Conservation (phyloP, 1,284 basidiomycete genomes). For the Cryptococcus neoformans region DNA sequence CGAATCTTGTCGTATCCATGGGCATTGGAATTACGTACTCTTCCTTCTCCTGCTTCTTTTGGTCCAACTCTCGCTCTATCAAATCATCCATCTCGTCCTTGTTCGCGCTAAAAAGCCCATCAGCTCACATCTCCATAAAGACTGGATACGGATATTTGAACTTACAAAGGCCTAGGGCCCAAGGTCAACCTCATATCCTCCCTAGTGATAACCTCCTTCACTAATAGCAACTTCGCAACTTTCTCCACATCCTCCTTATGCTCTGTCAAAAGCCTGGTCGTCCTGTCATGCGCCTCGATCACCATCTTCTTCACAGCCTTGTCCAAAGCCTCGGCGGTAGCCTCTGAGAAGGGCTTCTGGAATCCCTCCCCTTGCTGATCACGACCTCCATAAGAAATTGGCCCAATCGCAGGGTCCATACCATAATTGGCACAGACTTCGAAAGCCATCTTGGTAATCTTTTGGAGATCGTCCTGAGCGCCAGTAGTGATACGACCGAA, state of each 20-base stretch:
- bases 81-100: slow-evolving; percentile 92
- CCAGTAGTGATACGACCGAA: slow-evolving; percentile 96
- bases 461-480: slow-evolving; percentile 95
- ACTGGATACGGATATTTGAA: slow-evolving; percentile 1
- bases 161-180: slow-evolving; percentile 40
- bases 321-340: slow-evolving; percentile 92
- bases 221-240: slow-evolving; percentile 82
- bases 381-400: slow-evolving; percentile 88
- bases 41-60: slow-evolving; percentile 25
- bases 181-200: slow-evolving; percentile 47
- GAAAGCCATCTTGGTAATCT: slow-evolving; percentile 97
- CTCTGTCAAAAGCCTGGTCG: slow-evolving; percentile 73
- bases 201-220: slow-evolving; percentile 93
- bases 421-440: slow-evolving; percentile 90
- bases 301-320: slow-evolving; percentile 92
- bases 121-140: slow-evolving; percentile 34
- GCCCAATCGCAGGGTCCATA: slow-evolving; percentile 93
- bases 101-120: slow-evolving; percentile 58
- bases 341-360: slow-evolving; percentile 98
- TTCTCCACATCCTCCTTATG: slow-evolving; percentile 90
- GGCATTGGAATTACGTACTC: background rate
- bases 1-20: too few species aligned
- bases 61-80: slow-evolving; percentile 59
- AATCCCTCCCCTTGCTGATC: slow-evolving; percentile 80
- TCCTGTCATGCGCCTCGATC: slow-evolving; percentile 78